Evolutionary conservation across 2,329 filamentous ascomycete genomes (phyloP), one percentile per base, ranked within the genome.

Genomic region (Trichoderma guizhouense): DNA sequence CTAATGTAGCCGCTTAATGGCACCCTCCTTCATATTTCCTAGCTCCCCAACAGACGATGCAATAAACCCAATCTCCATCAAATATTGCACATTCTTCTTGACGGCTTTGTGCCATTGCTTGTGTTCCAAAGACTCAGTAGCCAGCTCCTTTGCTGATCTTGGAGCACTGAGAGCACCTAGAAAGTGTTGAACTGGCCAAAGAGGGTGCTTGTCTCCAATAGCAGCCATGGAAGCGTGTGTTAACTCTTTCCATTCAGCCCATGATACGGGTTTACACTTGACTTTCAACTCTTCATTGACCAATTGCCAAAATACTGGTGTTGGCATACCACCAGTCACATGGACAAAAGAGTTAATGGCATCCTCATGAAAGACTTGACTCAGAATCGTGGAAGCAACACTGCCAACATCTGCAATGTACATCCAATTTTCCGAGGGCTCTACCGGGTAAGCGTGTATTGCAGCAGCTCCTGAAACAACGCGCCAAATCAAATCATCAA

Each of bases 161-260:
- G 68, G 68, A 30, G 24, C 39, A 7, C 69, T 63, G 7, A 68
- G 43, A 24, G 34, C 24, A 4, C 55, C 69, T 8, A 77, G 55
- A 58, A 78, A 77, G 43, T 74, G 74, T 36, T 78, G 75, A 11
- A 78, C 76, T 0, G 77, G 73, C 75, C 76, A 78, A 7, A 78
- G 64, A 7, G 74, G 75, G 53, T 78, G 77, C 4, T 26, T 57
- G 7, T 78, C 71, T 1, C 76, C 75, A 15, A 71, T 60, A 2
- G 60, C n/a, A 11, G 74, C 61, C 14, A 75, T 72, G 1, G 72
- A 24, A 12, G 43, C 70, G n/a, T 73, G 8, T 14, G 69, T 69
- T 3, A 21, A 30, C 30, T 71, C 36, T 18, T 55, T 62, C 76
- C 76, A 77, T 2, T 72, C 71, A 2, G 68, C 26, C 74, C 73